Evolutionary conservation across 1,284 basidiomycete genomes (phyloP).

Genomic region (Leccinum pachyderme): DNA sequence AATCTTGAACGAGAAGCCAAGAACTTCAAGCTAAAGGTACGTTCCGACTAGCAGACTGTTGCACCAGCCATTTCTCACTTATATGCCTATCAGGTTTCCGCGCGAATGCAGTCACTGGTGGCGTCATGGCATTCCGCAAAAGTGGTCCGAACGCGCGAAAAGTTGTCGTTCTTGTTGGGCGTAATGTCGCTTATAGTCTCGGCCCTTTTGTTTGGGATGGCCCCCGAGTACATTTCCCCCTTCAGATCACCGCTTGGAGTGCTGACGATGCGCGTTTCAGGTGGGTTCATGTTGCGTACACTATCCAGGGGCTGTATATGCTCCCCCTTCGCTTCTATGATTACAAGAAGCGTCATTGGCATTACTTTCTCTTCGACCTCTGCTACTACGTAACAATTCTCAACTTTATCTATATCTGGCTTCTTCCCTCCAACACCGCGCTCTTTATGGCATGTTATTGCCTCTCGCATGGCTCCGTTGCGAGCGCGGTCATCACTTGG

Average conservation of each 20-base stretch:
- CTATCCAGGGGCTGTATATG: slow-evolving; percentile 71
- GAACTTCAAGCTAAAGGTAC: slow-evolving; percentile 67
- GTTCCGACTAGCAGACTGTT: slow-evolving; percentile 5
- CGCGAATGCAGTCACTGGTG: slow-evolving; percentile 68
- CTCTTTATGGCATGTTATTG: slow-evolving; percentile 88
- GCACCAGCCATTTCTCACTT: slow-evolving; percentile 9
- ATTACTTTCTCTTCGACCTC: slow-evolving; percentile 93
- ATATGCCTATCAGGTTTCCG: slow-evolving; percentile 56
- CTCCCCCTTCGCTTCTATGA: slow-evolving; percentile 77
- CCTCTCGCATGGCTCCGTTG: slow-evolving; percentile 84
- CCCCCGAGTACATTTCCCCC: slow-evolving; percentile 61
- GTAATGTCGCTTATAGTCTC: slow-evolving; percentile 86
- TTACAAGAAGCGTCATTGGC: slow-evolving; percentile 87
- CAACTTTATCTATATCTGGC: slow-evolving; percentile 87
- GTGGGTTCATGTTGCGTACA: slow-evolving; percentile 80
- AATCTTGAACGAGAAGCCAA: slow-evolving; percentile 85
- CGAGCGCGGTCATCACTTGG: slow-evolving; percentile 94
- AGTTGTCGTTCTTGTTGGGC: slow-evolving; percentile 88
- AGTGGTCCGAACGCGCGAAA: slow-evolving; percentile 87
- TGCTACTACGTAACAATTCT: slow-evolving; percentile 90
- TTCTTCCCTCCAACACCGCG: slow-evolving; percentile 68
- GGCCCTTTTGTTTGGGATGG: slow-evolving; percentile 78
- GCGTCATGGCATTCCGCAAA: slow-evolving; percentile 88
- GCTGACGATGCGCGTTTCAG: slow-evolving; percentile 36
- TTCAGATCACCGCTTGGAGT: not conserved